Evolutionary conservation across 2,329 filamentous ascomycete genomes (phyloP), one percentile per base, ranked within the genome.

Genomic region (Tolypocladium guangdongense): DNA sequence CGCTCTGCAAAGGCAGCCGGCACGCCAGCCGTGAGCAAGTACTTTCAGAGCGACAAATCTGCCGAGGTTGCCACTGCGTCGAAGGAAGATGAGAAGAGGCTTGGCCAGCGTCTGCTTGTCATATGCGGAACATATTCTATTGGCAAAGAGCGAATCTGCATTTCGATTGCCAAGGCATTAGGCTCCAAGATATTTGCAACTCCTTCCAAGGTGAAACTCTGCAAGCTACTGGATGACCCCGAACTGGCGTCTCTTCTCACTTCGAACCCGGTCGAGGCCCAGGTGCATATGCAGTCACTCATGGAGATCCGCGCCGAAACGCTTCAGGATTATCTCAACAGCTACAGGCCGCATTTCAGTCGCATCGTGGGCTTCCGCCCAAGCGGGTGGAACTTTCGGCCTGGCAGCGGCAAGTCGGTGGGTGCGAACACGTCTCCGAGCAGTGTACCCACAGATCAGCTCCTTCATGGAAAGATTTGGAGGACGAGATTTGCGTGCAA

Each of bases 101-200:
- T 62, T 58, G 58, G 64, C 58, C 61, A 88, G 48, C 84, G 90
- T 5, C 78, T 99, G 2, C 79, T 99, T 0, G 88, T 99, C 6
- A 82, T 99, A 7, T 95, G 96, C 56, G 93, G 93, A 46, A 99
- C 93, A 0, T 99, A 99, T 71, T 95, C 88, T 61, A 99, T 99
- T 63, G 93, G 93, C 64, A 99, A 99, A 71, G 93, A 99, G 69
- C 86, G 91, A 41, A 91, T 99, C 59, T 97, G 92, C 66, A 77
- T 96, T 35, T 91, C 90, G 45, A 95, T 99, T 58, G 93, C 93
- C 4, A 82, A 86, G 61, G 91, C 91, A 0, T 76, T 99, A 2
- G 77, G 83, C 39, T 88, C 85, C 60, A 96, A 95, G 65, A 97
- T 99, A 57, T 99, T 87, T 64, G 92, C 92, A 0, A 83, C 89